phyloP scores from a whole-genome alignment of 1,139 yeast genomes.

The Blastobotrys buckinghamii region DNA sequence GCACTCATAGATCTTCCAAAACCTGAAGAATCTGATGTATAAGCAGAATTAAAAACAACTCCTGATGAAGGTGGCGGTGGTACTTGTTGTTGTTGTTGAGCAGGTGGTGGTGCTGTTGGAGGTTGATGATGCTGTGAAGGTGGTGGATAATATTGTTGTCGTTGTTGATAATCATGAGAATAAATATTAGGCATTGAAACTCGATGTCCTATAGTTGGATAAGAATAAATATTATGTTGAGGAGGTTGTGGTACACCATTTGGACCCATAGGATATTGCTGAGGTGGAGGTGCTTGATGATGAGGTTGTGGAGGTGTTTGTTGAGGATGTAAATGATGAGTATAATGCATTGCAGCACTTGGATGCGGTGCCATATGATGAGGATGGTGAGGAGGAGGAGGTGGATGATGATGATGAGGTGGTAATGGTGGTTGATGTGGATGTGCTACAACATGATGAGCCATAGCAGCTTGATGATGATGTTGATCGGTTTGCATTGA shows the following conservation, averaged over 20 bases:
- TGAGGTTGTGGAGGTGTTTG: slow-evolving; percentile 12
- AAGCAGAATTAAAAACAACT: slow-evolving; percentile 28
- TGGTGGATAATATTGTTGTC: background rate
- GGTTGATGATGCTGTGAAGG: slow-evolving; percentile 5
- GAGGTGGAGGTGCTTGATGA: background rate
- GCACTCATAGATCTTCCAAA: slow-evolving; percentile 26
- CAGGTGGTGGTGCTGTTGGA: slow-evolving; percentile 8
- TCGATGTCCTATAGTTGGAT: slow-evolving; percentile 22
- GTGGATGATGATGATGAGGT: slow-evolving; percentile 4
- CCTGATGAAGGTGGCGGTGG: background rate
- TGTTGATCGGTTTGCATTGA: slow-evolving; percentile 23
- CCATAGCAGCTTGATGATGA: background rate
- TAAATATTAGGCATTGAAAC: slow-evolving; percentile 29
- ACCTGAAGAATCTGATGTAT: slow-evolving; percentile 28
- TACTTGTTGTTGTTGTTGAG: slow-evolving; percentile 8
- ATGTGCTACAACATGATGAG: slow-evolving; percentile 13
- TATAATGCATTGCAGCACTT: background rate
- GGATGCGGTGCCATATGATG: background rate
- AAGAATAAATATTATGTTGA: background rate
- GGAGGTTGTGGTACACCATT: slow-evolving; percentile 10
- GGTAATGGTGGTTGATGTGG: slow-evolving; percentile 14
- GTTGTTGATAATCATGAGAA: slow-evolving; percentile 16
- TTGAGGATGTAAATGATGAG: slow-evolving; percentile 6
- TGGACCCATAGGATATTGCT: too few relatives aligned
- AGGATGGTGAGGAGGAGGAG: slow-evolving; percentile 3